Evolutionary conservation across 768 basidiomycete species (phyloP), one percentile per base, ranked within the genome.

Genomic region (Agaricus subrufescens): DNA sequence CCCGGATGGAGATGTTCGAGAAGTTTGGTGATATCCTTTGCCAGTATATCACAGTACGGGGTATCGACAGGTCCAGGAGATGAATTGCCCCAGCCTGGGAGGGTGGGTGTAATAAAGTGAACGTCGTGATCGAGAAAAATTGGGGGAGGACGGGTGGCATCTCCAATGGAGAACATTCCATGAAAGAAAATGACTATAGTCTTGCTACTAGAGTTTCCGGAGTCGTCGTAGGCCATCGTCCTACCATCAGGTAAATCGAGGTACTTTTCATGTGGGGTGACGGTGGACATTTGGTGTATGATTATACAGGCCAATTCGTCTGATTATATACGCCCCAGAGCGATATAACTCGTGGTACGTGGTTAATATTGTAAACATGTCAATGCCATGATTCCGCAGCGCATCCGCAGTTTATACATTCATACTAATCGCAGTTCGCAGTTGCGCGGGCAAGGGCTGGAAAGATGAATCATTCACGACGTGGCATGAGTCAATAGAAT

Each of bases 11-110:
- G 72, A 63, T 81, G 78, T 19, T 71, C 65, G 40, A 85, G 70
- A 43, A 85, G 68, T 11, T 72, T 66, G 0, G 75, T 72, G 57
- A 78, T 73, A 61, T 81, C 81, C 47, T 67, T 58, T 31, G 71
- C 69, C 53, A 84, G 66, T 11, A 71, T 70, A 25, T 72, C 66
- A 48, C 75, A 63, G 61, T 78, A 84, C 1, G 74, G 61, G 0
- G 65, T 55, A 46, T 49, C 55, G 7, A 65, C 56, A 7, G 68
- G 58, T 3, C 63, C 64, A 4, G 54, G 38, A 31, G 81, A 79
- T 4, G 83, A 77, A 45, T 71, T 71, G 3, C 83, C 83, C 82
- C 83, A 84, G 1, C 81, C 83, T 23, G 81, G 78, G 31, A 85
- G 75, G 9, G 83, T 79, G 3, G 82, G 82, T 10, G 75, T 71